A percentile compares a stretch with the other conserved stretches of the same genome.
phyloP scores from a whole-genome alignment of 1,139 yeast genomes.

The Entelexis sorbosivorans region DNA sequence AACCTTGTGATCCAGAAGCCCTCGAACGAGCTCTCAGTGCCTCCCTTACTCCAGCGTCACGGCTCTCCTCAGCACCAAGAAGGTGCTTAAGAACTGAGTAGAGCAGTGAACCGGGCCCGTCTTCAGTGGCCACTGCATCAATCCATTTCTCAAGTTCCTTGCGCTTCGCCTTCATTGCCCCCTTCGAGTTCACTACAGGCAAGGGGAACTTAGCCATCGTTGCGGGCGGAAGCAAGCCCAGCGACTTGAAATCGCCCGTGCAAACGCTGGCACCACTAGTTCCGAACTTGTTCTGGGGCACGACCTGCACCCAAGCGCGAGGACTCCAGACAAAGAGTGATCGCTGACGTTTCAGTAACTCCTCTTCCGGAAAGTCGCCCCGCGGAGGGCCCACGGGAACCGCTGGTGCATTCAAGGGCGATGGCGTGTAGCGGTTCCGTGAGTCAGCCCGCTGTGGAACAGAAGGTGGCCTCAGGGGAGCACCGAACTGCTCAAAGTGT shows the following conservation, averaged over 20 bases:
- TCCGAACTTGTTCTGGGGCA: slow-evolving; percentile 1
- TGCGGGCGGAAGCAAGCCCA: not conserved
- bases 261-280: not conserved
- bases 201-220: slow-evolving; percentile 43
- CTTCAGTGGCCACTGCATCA: slow-evolving; percentile 15
- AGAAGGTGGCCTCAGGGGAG: not conserved
- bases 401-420: slow-evolving; percentile 2
- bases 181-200: slow-evolving; percentile 40
- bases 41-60: not conserved
- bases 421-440: slow-evolving; percentile 1
- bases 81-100: slow-evolving; percentile 13
- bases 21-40: not conserved
- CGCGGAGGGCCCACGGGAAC: slow-evolving; percentile 1
- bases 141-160: slow-evolving; percentile 60
- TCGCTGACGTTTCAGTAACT: slow-evolving; percentile 5
- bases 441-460: not conserved
- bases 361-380: not conserved
- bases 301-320: not conserved
- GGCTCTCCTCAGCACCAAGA: slow-evolving; percentile 10
- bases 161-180: slow-evolving; percentile 42
- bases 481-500: not conserved
- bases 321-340: slow-evolving; percentile 6
- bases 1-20: not conserved
- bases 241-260: not conserved
- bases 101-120: slow-evolving; percentile 14